These are phyloP conservation scores for Candida khao-thaluensis DNA, from an alignment of 805 yeast species.

Conservation along the genomic window DNA sequence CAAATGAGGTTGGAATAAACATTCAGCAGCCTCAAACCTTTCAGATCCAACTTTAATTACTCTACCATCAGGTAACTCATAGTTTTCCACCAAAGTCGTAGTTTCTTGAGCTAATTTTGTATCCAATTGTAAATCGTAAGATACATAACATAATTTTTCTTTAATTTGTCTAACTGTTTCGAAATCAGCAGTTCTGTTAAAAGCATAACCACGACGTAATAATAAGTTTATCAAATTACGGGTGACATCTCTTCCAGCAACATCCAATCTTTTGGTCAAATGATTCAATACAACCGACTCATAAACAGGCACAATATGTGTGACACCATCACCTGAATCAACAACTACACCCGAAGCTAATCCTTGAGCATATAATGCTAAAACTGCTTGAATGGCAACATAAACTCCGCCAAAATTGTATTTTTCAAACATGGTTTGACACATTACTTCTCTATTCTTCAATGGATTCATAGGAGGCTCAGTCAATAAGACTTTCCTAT, in stretches of 20 bases:
- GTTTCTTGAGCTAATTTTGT: conserved; percentile 86
- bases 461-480: conserved; percentile 99
- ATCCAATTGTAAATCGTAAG: conserved; percentile 91
- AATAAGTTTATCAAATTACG: conserved; percentile 87
- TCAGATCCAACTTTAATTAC: conserved; percentile 91
- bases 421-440: conserved; percentile 88
- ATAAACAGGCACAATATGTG: conserved; percentile 97
- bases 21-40: conserved; percentile 95
- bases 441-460: conserved; percentile 87
- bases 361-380: conserved; percentile 96
- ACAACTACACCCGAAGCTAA: conserved; percentile 96
- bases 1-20: conserved; percentile 91
- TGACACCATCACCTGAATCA: conserved; percentile 98
- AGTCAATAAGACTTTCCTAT: conserved; percentile 80
- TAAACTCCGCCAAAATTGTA: conserved; percentile 90
- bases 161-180: conserved; percentile 98
- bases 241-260: conserved; percentile 99
- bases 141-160: conserved; percentile 85
- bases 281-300: conserved; percentile 96
- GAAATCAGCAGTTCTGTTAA: conserved; percentile 97
- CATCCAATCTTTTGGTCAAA: conserved; percentile 86
- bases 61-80: conserved; percentile 96
- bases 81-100: conserved; percentile 87
- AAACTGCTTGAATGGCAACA: conserved; percentile 96
- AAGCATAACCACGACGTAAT: conserved; percentile 95